phyloP scores from a whole-genome alignment of 2,329 filamentous ascomycete species.

The Penicillium italicum region DNA sequence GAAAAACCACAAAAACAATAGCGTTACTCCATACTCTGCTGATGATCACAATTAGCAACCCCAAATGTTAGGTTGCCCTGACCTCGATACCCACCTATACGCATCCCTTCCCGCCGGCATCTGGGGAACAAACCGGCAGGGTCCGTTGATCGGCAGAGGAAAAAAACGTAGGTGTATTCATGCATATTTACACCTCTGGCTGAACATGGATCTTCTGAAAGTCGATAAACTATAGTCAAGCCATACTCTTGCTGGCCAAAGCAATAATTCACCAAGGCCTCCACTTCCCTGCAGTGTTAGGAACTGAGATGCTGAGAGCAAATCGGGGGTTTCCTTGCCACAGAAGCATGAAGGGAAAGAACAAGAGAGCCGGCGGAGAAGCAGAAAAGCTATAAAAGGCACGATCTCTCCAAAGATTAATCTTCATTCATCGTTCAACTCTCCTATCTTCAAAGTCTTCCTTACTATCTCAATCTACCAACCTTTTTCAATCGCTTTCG shows the following conservation, averaged over 20 bases:
- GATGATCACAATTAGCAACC: neutral
- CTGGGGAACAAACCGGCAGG: neutral
- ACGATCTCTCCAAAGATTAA: neutral
- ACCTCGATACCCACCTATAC: neutral
- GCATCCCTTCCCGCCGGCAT: neutral
- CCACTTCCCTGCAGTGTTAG: slow-evolving; percentile 1
- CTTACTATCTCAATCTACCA: neutral
- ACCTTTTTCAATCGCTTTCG: neutral
- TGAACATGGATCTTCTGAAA: neutral
- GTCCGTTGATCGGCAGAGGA: neutral
- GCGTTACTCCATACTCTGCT: neutral
- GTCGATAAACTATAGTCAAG: neutral
- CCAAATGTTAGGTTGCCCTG: neutral
- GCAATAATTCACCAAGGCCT: slow-evolving; percentile 5
- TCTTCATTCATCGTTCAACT: slow-evolving; percentile 9
- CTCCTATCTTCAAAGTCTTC: neutral
- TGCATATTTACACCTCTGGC: neutral
- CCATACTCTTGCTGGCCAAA: neutral
- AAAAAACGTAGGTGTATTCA: neutral
- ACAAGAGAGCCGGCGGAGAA: neutral
- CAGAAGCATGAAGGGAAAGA: neutral
- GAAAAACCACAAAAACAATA: neutral
- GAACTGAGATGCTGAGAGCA: neutral
- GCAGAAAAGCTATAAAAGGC: slow-evolving; percentile 20
- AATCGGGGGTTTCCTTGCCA: neutral